Evolutionary conservation across 495 filamentous ascomycete genomes (phyloP), one percentile per base, ranked within the genome.

Genomic region (Elasticomyces elasticus): DNA sequence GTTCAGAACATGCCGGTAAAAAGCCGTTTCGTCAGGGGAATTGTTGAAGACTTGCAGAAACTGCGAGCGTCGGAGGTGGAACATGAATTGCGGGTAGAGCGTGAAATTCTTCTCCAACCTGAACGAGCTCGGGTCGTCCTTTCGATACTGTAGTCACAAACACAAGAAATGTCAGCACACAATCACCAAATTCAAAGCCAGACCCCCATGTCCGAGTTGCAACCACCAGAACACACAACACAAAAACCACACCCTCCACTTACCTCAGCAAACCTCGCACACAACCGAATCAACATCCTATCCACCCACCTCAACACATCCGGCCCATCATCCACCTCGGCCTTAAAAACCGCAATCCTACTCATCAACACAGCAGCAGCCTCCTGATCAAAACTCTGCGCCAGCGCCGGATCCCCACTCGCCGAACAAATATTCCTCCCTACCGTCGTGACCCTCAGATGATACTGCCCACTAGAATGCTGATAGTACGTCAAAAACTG

Each of bases 31-130:
- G 62, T 99, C 94, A 12, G 94, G 94, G 0, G 90, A 96, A 71
- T 96, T 97, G 74, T 99, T 99, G 77, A 99, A 99, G 45, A 99
- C 90, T 66, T 99, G 94, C 62, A 99, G 72, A 74, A 99, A 99
- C 69, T 99, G 94, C 64, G 86, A 94, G 66, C 94, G 81, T 49
- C 94, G 85, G 55, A 99, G 77, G 67, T 99, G 94, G 77, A 97
- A 99, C 94, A 99, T 97, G 73, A 99, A 99, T 71, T 99, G 94
- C 28, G 94, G 94, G 62, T 99, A 99, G 19, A 99, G 79, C 0
- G 92, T 95, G 65, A 99, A 97, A 74, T 99, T 97, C 81, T 96
- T 96, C 67, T 99, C 94, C 56, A 99, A 73, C 33, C 94, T 79
- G 79, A 99, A 99, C 2, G 94, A 99, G 19, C 92, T 89, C 27